These are phyloP conservation scores for Pythium myriotylum DNA, from an alignment of 352 stramenopile species.

Conservation along the genomic window DNA sequence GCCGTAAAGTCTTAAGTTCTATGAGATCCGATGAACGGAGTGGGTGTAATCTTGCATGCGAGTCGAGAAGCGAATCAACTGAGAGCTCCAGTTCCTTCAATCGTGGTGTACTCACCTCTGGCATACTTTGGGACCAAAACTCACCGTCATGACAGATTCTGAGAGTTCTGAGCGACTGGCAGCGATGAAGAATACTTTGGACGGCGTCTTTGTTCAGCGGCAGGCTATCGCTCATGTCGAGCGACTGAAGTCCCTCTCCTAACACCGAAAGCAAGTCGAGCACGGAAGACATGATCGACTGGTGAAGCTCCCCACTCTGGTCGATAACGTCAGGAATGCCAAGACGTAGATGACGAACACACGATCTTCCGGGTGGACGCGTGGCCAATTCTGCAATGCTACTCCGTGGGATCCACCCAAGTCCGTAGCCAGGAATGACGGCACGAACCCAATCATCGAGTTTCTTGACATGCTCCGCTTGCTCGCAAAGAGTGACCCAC, in stretches of 20 bases:
- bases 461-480: background rate
- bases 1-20: background rate
- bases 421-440: slow-evolving; percentile 3
- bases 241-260: background rate
- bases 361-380: background rate
- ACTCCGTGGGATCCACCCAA: background rate
- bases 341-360: slow-evolving; percentile 3
- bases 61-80: background rate
- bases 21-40: background rate
- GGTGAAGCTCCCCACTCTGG: background rate
- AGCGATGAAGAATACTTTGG: background rate
- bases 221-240: slow-evolving; percentile 2
- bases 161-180: background rate
- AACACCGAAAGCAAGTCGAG: background rate
- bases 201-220: background rate
- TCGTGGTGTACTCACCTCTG: no score
- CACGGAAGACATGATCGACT: background rate
- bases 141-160: background rate
- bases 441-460: background rate
- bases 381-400: background rate
- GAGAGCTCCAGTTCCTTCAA: slow-evolving; percentile 1
- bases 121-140: slow-evolving; percentile 6
- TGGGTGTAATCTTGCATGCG: background rate
- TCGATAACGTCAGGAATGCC: background rate
- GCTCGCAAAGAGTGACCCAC: slow-evolving; percentile 1